These are phyloP conservation scores for Dioszegia hungarica DNA, from an alignment of 768 basidiomycete species.

Conservation along the genomic window DNA sequence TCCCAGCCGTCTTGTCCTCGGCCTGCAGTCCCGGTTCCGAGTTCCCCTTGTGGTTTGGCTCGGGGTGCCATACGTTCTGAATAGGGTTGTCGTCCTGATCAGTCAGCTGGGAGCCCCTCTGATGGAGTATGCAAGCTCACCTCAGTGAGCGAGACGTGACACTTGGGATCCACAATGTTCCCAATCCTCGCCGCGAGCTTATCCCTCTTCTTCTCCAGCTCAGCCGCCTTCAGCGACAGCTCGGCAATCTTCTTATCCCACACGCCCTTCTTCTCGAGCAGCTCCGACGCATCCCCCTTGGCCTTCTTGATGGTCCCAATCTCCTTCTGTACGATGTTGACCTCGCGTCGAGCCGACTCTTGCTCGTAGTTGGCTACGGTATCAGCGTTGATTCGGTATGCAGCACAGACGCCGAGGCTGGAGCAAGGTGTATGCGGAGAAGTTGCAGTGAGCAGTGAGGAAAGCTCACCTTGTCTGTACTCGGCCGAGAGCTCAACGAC, in stretches of 20 bases:
- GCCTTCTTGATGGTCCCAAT: constrained; percentile 94
- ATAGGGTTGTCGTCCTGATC: constrained; percentile 81
- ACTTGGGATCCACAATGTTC: constrained; percentile 83
- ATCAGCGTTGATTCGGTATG: background rate
- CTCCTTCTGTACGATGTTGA: constrained; percentile 89
- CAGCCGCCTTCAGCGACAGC: constrained; percentile 66
- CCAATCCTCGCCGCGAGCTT: constrained; percentile 76
- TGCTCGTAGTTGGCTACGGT: constrained; percentile 76
- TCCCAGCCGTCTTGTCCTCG: constrained; percentile 61
- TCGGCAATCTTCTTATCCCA: constrained; percentile 77
- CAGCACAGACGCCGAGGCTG: background rate
- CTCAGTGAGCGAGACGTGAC: constrained; percentile 82
- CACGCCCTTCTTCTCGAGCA: constrained; percentile 75
- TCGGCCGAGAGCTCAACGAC: constrained; percentile 84
- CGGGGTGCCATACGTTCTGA: constrained; percentile 78
- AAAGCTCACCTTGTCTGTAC: constrained; percentile 83
- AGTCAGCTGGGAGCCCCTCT: background rate
- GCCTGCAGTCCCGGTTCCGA: constrained; percentile 45
- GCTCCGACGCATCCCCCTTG: constrained; percentile 83
- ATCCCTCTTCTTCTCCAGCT: constrained; percentile 58
- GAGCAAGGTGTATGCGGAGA: too few relatives aligned
- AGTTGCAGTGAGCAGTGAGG: background rate
- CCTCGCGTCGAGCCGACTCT: constrained; percentile 69
- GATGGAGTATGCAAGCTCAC: constrained; percentile 52
- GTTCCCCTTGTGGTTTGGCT: constrained; percentile 60